Evolutionary conservation across 805 yeast genomes (phyloP), one percentile per base, ranked within the genome.

Genomic region (Pichia ethanolica): DNA sequence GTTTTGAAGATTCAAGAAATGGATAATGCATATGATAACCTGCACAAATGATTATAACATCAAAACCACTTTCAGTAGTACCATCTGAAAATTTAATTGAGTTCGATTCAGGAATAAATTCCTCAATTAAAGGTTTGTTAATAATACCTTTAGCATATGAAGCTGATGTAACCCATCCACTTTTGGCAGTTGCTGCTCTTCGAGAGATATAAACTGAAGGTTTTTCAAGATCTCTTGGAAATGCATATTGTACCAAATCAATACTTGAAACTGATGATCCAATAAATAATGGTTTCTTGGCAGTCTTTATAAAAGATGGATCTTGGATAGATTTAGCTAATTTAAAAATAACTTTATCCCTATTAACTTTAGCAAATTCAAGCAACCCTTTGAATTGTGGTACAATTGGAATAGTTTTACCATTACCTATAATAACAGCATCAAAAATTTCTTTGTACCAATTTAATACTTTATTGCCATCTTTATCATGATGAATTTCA

Each of bases 381-480:
- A 20, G n/a, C 5, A 57, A 44, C 8, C 49, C 49, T 10, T 54
- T 61, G 36, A 78, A 68, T 20, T 71, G 60, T 3, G 91, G 90
- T 42, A 78, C 64, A 56, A 60, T 69, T 1, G 90, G 90, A 30
- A 73, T 67, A 35, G 80, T 73, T 60, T 79, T 81, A 3, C 90
- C 90, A 26, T 76, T 69, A 3, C 87, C 85, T 8, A 82, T 60
- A 2, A 79, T 78, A 7, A 84, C 75, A 12, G 79, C 85, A 60
- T 84, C 89, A 56, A 72, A 80, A 30, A 54, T 55, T 45, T 75
- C 73, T 38, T 58, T 61, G 53, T 75, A 75, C 79, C 79, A 75
- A 7, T 39, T 46, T 10, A 55, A 46, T 34, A 35, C 20, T 14
- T 33, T 44, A 2, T 11, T 26, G 8, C 52, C 52, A 44, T 49